phyloP scores from a whole-genome alignment of 2,329 filamentous ascomycete species.

The Colletotrichum gigasporum region DNA sequence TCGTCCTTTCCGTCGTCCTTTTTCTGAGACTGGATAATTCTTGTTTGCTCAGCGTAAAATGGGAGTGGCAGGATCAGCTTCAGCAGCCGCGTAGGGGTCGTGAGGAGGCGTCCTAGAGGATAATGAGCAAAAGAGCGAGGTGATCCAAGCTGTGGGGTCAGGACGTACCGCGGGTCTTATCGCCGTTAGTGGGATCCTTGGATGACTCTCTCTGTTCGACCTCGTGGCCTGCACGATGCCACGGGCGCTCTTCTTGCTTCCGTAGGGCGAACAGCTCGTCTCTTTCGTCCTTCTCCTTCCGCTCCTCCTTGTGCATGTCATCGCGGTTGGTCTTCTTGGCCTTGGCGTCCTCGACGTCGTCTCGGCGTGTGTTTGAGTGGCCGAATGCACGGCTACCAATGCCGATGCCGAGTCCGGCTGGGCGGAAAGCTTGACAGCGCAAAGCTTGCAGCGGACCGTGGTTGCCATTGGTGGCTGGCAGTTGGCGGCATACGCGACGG shows the following conservation, averaged over 20 bases:
- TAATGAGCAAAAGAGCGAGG: too few species aligned
- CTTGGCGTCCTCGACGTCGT: slow-evolving; percentile 34
- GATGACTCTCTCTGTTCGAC: slow-evolving; percentile 45
- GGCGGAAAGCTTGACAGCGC: slow-evolving; percentile 30
- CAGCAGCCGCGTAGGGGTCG: slow-evolving; percentile 81
- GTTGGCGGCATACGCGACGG: slow-evolving; percentile 32
- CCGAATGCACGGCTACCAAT: neutral
- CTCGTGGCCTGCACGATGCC: slow-evolving; percentile 71
- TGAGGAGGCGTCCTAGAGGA: slow-evolving; percentile 74
- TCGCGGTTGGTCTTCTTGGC: slow-evolving; percentile 37
- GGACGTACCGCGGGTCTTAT: slow-evolving; percentile 43
- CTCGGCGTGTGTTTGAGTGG: slow-evolving; percentile 1
- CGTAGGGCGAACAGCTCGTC: slow-evolving; percentile 56
- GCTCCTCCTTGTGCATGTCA: slow-evolving; percentile 31
- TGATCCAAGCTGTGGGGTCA: neutral
- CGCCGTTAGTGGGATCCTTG: slow-evolving; percentile 36
- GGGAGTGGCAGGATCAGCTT: slow-evolving; percentile 82
- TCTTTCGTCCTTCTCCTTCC: slow-evolving; percentile 45
- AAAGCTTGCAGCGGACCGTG: slow-evolving; percentile 13
- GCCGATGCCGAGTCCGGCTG: slow-evolving; percentile 26
- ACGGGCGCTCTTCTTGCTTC: slow-evolving; percentile 69
- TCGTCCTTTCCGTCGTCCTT: slow-evolving; percentile 43
- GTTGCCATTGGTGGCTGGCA: slow-evolving; percentile 27
- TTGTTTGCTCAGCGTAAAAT: slow-evolving; percentile 36
- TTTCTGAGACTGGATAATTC: neutral